Evolutionary conservation across 345 rosid species (phyloP).

Genomic region (Ceriops zippeliana): DNA sequence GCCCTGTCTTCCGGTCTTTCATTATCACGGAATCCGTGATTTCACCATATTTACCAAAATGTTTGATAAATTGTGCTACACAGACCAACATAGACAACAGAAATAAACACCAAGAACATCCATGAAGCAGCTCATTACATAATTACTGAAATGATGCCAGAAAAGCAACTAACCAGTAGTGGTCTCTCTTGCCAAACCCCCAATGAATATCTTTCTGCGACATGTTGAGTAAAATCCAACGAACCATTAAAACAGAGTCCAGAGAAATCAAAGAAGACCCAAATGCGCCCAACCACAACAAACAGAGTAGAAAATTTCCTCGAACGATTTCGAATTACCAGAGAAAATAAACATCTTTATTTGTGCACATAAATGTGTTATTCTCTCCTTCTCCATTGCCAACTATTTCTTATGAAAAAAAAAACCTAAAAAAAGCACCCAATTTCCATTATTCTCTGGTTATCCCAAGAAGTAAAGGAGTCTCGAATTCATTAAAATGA

Average conservation of each 20-base stretch:
- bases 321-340: not conserved
- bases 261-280: not conserved
- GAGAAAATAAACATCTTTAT: not conserved
- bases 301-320: not conserved
- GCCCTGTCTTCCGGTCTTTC: constrained; percentile 81
- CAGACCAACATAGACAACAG: not conserved
- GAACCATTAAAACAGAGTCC: not conserved
- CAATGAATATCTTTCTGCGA: constrained; percentile 71
- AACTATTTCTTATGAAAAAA: not conserved
- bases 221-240: not conserved
- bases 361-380: not conserved
- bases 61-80: constrained; percentile 67
- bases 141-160: not conserved
- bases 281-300: not conserved
- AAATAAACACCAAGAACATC: not conserved
- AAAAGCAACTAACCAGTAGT: constrained; percentile 40
- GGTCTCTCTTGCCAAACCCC: constrained; percentile 80
- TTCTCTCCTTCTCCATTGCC: no score
- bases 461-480: not conserved
- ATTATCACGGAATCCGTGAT: constrained; percentile 84
- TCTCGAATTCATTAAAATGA: no score
- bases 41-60: constrained; percentile 81
- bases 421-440: not conserved
- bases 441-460: no score
- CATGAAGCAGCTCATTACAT: not conserved